Conservation (phyloP, 2,329 filamentous ascomycete species). For the Rhinocladiella similis region DNA sequence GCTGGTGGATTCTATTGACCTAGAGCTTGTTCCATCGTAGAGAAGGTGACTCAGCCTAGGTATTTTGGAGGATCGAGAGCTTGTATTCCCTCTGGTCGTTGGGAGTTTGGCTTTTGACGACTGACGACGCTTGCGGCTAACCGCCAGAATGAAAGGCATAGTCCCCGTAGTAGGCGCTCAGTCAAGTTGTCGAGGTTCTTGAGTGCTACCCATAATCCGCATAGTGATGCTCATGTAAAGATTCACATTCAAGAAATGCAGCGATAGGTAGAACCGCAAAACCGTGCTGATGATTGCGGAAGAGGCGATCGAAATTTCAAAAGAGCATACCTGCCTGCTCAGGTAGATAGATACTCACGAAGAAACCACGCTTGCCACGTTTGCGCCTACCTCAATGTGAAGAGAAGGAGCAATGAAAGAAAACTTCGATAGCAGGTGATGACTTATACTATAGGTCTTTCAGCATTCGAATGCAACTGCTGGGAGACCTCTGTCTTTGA, state of each 20-base stretch:
- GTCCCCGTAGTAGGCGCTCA: not conserved
- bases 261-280: not conserved
- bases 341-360: not conserved
- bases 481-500: constrained; percentile 58
- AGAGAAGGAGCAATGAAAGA: not conserved
- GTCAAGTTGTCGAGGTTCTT: not conserved
- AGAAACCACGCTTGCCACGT: not conserved
- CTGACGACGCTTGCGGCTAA: constrained; percentile 17
- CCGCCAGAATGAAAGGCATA: constrained; percentile 22
- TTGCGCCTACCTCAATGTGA: not conserved
- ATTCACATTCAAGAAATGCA: not conserved
- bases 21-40: constrained; percentile 24
- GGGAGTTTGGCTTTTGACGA: constrained; percentile 2
- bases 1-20: constrained; percentile 23
- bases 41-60: constrained; percentile 18
- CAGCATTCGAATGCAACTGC: constrained; percentile 48
- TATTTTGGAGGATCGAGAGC: constrained; percentile 12
- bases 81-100: constrained; percentile 1
- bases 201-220: constrained; percentile 4
- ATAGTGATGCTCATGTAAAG: constrained; percentile 7
- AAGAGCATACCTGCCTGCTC: not conserved
- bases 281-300: not conserved
- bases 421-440: not conserved
- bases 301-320: not conserved
- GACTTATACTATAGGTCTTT: not conserved